A percentile compares a stretch with the other conserved stretches of the same genome.
These are phyloP conservation scores for Penicillium sp. DNA, from an alignment of 2,329 filamentous ascomycete genomes.

Conservation along the genomic window DNA sequence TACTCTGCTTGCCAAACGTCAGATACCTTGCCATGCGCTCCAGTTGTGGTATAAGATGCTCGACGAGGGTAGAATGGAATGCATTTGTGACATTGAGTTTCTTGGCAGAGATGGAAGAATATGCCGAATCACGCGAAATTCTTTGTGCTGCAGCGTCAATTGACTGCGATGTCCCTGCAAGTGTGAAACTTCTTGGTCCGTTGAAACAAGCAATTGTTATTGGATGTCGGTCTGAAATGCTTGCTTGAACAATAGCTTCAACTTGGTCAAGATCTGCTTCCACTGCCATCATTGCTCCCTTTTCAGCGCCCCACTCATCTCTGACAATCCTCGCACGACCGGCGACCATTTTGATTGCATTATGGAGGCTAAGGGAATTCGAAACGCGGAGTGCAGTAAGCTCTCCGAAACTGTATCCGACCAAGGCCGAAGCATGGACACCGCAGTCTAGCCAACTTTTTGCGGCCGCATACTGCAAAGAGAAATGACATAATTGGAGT, in stretches of 20 bases:
- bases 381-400: slow-evolving; percentile 39
- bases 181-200: slow-evolving; percentile 43
- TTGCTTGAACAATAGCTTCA: slow-evolving; percentile 15
- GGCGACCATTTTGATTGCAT: slow-evolving; percentile 30
- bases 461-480: slow-evolving; percentile 41
- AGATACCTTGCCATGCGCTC: slow-evolving; percentile 28
- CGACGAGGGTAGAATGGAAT: slow-evolving; percentile 49
- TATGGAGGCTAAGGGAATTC: slow-evolving; percentile 29
- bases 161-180: slow-evolving; percentile 40
- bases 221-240: slow-evolving; percentile 20
- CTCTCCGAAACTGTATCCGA: slow-evolving; percentile 45
- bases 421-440: slow-evolving; percentile 31
- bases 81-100: slow-evolving; percentile 48
- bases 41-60: slow-evolving; percentile 32
- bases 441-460: slow-evolving; percentile 42
- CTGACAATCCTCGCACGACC: slow-evolving; percentile 33
- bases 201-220: slow-evolving; percentile 51
- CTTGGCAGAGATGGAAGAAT: slow-evolving; percentile 32
- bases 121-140: background rate
- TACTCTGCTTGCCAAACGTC: slow-evolving; percentile 33
- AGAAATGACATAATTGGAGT: slow-evolving; percentile 41
- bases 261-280: slow-evolving; percentile 29
- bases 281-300: slow-evolving; percentile 37
- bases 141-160: slow-evolving; percentile 32
- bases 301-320: slow-evolving; percentile 34